Evolutionary conservation across 2,329 filamentous ascomycete genomes (phyloP).

Genomic region (Colletotrichum camelliae): DNA sequence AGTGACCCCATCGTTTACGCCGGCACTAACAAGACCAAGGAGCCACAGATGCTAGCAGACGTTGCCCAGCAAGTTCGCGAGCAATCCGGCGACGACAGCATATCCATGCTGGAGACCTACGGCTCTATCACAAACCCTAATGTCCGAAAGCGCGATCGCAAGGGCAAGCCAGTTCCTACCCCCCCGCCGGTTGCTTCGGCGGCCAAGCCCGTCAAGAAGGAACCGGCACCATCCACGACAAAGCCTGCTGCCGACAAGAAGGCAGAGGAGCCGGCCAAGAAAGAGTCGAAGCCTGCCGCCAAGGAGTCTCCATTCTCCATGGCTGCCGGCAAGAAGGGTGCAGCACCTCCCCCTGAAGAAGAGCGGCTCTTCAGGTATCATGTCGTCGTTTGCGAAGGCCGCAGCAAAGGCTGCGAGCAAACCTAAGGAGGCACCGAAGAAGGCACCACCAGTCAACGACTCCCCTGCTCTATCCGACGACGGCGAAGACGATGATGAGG

Average conservation of each 20-base stretch:
- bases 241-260: slow-evolving; percentile 27
- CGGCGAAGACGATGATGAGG: slow-evolving; percentile 59
- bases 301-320: slow-evolving; percentile 43
- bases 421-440: slow-evolving; percentile 1
- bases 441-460: not conserved
- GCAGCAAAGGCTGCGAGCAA: slow-evolving; percentile 31
- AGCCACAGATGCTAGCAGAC: slow-evolving; percentile 75
- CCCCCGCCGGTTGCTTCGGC: slow-evolving; percentile 28
- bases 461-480: slow-evolving; percentile 53
- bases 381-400: slow-evolving; percentile 79
- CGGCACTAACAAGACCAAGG: slow-evolving; percentile 30
- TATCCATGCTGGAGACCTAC: slow-evolving; percentile 65
- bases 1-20: rapidly evolving
- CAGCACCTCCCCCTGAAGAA: slow-evolving; percentile 54
- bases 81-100: slow-evolving; percentile 63
- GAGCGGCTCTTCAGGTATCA: slow-evolving; percentile 64
- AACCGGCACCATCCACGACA: slow-evolving; percentile 27
- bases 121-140: slow-evolving; percentile 78
- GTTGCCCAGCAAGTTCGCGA: slow-evolving; percentile 67
- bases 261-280: slow-evolving; percentile 31
- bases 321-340: slow-evolving; percentile 44
- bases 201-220: slow-evolving; percentile 35
- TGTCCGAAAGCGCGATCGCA: slow-evolving; percentile 58
- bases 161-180: slow-evolving; percentile 30
- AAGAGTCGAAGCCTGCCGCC: slow-evolving; percentile 41